Conservation (phyloP, 305 asterid genomes). For the Fraxinus velutina region DNA sequence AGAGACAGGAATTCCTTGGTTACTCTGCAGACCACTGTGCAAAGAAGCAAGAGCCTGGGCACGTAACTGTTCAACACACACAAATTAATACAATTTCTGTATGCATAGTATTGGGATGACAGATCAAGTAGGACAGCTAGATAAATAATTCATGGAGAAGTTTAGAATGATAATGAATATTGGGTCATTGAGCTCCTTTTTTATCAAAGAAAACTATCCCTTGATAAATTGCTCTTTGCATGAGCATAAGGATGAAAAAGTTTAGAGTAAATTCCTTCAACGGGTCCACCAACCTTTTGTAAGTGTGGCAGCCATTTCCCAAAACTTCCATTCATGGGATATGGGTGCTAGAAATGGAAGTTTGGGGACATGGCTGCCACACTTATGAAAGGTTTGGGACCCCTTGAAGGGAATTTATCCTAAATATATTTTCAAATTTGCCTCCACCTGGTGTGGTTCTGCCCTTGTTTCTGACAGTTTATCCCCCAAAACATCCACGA, state of each 20-base stretch:
- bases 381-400: not conserved
- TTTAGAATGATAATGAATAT: not conserved
- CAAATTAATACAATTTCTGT: constrained; percentile 15
- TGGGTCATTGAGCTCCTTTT: not conserved
- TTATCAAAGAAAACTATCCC: not conserved
- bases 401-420: not conserved
- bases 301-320: not conserved
- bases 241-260: not conserved
- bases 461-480: constrained; percentile 12
- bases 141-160: not conserved
- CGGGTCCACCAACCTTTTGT: not conserved
- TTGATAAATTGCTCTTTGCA: not conserved
- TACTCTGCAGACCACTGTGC: constrained; percentile 83
- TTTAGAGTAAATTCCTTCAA: not conserved
- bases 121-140: not conserved
- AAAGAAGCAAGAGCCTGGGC: constrained; percentile 93
- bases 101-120: not conserved
- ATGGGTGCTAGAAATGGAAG: not conserved
- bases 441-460: not conserved
- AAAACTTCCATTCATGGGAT: not conserved
- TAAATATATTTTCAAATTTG: not conserved
- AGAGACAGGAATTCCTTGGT: constrained; percentile 87
- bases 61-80: constrained; percentile 64
- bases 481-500: constrained; percentile 10
- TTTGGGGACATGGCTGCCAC: not conserved